phyloP scores from a whole-genome alignment of 1,139 yeast species.

The Magnusiomyces fungicola region DNA sequence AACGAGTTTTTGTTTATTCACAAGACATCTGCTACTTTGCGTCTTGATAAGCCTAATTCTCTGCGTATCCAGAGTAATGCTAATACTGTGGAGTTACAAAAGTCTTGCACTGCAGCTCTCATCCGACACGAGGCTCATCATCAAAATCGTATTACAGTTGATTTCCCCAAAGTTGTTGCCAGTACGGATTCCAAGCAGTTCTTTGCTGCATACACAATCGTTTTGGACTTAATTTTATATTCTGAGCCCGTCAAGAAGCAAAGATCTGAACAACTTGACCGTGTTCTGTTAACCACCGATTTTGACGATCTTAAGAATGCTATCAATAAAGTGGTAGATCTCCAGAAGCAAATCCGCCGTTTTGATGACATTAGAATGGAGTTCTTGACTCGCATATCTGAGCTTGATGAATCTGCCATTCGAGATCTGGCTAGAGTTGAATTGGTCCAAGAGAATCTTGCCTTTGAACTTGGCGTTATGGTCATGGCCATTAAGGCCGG shows the following conservation, averaged over 20 bases:
- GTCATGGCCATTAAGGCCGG: conserved; percentile 61
- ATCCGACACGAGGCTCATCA: conserved; percentile 32
- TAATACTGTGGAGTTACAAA: conserved; percentile 11
- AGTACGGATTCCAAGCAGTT: conserved; percentile 72
- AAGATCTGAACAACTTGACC: conserved; percentile 53
- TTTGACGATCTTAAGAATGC: conserved; percentile 53
- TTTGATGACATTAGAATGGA: conserved; percentile 42
- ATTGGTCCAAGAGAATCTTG: conserved; percentile 49
- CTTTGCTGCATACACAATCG: conserved; percentile 54
- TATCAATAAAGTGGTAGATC: conserved; percentile 42
- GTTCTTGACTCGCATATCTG: conserved; percentile 30
- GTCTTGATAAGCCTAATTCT: conserved; percentile 60
- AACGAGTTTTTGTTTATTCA: conserved; percentile 53
- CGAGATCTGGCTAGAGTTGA: conserved; percentile 39
- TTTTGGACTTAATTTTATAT: conserved; percentile 58
- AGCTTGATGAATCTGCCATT: conserved; percentile 21
- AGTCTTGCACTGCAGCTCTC: conserved; percentile 16
- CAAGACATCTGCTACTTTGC: conserved; percentile 53
- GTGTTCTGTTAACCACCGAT: conserved; percentile 62
- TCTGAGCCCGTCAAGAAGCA: conserved; percentile 55
- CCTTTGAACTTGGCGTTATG: conserved; percentile 53
- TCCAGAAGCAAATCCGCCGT: conserved; percentile 51
- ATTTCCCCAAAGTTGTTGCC: conserved; percentile 62
- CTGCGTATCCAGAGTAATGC: conserved; percentile 38
- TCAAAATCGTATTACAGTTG: conserved; percentile 45